Evolutionary conservation across 2,329 filamentous ascomycete species (phyloP), one percentile per base, ranked within the genome.

Genomic region (Colletotrichum siamense): DNA sequence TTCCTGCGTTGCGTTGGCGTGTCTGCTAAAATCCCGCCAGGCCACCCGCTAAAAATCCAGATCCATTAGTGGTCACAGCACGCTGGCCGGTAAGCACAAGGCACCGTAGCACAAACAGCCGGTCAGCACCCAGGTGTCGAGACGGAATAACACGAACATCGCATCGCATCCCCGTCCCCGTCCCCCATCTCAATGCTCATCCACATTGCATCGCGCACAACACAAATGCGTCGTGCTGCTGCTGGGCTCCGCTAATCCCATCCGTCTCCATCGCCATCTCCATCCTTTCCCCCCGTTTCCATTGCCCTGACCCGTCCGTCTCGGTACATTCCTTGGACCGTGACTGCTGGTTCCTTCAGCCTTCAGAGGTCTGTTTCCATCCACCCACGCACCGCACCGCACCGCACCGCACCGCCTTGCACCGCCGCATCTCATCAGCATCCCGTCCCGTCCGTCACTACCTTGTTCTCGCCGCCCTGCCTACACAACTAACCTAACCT

Each of bases 281-380:
- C 44, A 52, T 52, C 44, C 18, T 52, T 13, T 13, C 44, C 44
- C 18, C 44, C 44, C 44, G n/a, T 52, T 52, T 13, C n/a, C n/a
- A 52, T 52, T 52, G 44, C 44, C 44, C 44, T 72, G 69, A 64
- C 63, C 44, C 69, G 57, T 71, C 70, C 74, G 70, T 73, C 69
- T 76, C 70, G 74, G 74, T 76, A 69, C 57, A 69, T 76, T 76
- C 74, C 74, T 64, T 64, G 64, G 44, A 69, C 73, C 69, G 73
- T 76, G 57, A 34, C 70, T 52, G 44, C 28, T 73, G 63, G 39
- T 69, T 61, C 64, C 73, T 52, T 52, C 44, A 52, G 44, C 44
- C 44, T 22, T 52, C 44, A 52, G 44, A 52, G 44, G 44, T 52
- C 44, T 52, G 44, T 52, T 52, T 52, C 44, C 44, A 22, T 34